Percentiles rank a stretch among this genome's conserved stretches.
Evolutionary conservation across 2,329 filamentous ascomycete species (phyloP).

Genomic region (Byssoonygena ceratinophila): DNA sequence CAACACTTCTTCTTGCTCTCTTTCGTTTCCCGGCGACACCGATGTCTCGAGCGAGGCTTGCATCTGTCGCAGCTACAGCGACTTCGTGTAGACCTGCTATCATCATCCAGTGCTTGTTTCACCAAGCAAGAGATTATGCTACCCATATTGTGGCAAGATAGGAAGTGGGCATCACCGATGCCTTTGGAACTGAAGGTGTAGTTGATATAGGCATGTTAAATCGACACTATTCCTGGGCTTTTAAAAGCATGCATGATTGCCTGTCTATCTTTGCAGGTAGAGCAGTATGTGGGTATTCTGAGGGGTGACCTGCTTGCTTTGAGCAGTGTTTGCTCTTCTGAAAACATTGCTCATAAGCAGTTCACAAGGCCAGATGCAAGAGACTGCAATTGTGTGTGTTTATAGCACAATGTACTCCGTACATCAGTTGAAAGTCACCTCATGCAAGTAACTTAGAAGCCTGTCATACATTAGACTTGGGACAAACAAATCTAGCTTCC

Average conservation of each 20-base stretch:
- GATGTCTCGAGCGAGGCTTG: neutral
- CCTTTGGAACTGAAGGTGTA: neutral
- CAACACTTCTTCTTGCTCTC: neutral
- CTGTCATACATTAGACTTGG: neutral
- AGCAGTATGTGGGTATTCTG: neutral
- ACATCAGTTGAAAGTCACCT: neutral
- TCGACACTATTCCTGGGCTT: too few relatives aligned
- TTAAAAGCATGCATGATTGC: neutral
- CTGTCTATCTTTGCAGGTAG: neutral
- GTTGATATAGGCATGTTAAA: too few relatives aligned
- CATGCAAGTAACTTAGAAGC: neutral
- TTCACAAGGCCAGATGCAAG: too few relatives aligned
- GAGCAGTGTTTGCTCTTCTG: neutral
- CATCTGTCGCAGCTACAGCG: neutral
- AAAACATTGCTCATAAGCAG: neutral
- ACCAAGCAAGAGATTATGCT: neutral
- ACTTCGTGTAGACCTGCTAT: neutral
- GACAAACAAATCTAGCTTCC: neutral
- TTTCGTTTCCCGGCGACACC: neutral
- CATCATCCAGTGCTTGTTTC: neutral
- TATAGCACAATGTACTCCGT: too few relatives aligned
- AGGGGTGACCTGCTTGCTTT: neutral
- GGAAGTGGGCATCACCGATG: neutral
- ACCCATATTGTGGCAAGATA: neutral
- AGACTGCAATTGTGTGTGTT: too few relatives aligned